Conservation (phyloP, 768 basidiomycete genomes). For the Rhizopogon roseolus region DNA sequence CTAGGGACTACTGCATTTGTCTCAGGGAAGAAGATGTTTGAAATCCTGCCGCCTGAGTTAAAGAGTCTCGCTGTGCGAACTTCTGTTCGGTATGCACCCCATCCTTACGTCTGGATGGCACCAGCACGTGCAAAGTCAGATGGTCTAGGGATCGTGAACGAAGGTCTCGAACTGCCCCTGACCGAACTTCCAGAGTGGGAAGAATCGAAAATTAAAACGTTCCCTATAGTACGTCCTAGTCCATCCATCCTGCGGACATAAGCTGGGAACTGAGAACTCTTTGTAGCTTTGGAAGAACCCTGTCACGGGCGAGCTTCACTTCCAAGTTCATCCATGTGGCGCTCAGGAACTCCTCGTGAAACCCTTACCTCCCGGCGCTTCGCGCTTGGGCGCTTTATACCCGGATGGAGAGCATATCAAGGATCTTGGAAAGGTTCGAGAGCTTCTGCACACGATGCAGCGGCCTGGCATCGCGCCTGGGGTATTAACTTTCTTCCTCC, state of each 20-base stretch:
- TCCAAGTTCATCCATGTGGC: slow-evolving; percentile 88
- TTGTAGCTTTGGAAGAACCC: slow-evolving; percentile 88
- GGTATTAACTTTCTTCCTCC: slow-evolving; percentile 26
- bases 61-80: slow-evolving; percentile 80
- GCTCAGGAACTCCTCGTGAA: slow-evolving; percentile 61
- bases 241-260: neutral
- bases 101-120: slow-evolving; percentile 91
- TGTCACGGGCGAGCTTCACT: slow-evolving; percentile 73
- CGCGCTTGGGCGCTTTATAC: slow-evolving; percentile 62
- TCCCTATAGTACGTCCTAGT: slow-evolving; percentile 49
- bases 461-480: slow-evolving; percentile 82
- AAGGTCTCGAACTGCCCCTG: slow-evolving; percentile 64
- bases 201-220: slow-evolving; percentile 65
- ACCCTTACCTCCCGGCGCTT: slow-evolving; percentile 62
- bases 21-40: slow-evolving; percentile 81
- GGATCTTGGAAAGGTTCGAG: slow-evolving; percentile 68
- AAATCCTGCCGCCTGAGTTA: slow-evolving; percentile 60
- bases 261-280: slow-evolving; percentile 1
- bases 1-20: slow-evolving; percentile 85
- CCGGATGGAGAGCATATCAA: slow-evolving; percentile 79
- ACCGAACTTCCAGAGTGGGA: slow-evolving; percentile 80
- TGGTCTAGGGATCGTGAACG: slow-evolving; percentile 78
- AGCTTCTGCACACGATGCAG: slow-evolving; percentile 80
- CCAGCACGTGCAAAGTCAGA: slow-evolving; percentile 68
- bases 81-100: slow-evolving; percentile 75